These are phyloP conservation scores for Naegleria fowleri DNA, from an alignment of 208 protist species.

Conservation along the genomic window DNA sequence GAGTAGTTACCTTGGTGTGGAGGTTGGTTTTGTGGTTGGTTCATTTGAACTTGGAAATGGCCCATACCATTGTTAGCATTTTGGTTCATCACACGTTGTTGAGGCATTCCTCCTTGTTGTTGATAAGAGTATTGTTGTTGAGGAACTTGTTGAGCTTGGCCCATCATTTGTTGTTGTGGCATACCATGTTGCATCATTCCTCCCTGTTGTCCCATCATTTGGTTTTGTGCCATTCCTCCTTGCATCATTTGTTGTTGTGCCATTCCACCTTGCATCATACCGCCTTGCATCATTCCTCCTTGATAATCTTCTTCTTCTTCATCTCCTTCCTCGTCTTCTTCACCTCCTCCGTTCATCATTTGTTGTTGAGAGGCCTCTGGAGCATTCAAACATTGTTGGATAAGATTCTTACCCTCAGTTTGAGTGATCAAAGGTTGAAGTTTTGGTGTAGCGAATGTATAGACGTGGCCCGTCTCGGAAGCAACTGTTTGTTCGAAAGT, in stretches of 20 bases:
- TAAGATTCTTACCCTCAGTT: constrained; percentile 60
- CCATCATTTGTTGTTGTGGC: background rate
- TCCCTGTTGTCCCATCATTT: background rate
- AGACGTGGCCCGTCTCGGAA: constrained; percentile 70
- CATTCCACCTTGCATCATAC: background rate
- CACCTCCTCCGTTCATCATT: background rate
- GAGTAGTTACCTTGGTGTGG: too few relatives aligned
- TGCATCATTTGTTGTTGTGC: background rate
- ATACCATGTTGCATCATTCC: background rate
- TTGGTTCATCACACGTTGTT: background rate
- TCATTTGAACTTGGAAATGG: background rate
- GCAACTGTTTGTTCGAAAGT: background rate
- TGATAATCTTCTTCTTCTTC: background rate
- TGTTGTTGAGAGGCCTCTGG: constrained; percentile 41
- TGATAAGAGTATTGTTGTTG: background rate
- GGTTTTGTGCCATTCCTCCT: background rate
- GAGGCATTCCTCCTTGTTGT: background rate
- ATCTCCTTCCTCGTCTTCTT: background rate
- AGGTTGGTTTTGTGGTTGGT: background rate
- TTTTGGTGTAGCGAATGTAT: constrained; percentile 74
- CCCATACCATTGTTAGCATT: background rate
- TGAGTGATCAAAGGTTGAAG: constrained; percentile 64
- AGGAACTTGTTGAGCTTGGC: background rate
- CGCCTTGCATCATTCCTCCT: background rate
- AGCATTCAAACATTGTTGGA: constrained; percentile 65